Evolutionary conservation across 2,329 filamentous ascomycete species (phyloP), one percentile per base, ranked within the genome.

Genomic region (Aureobasidium subglaciale): DNA sequence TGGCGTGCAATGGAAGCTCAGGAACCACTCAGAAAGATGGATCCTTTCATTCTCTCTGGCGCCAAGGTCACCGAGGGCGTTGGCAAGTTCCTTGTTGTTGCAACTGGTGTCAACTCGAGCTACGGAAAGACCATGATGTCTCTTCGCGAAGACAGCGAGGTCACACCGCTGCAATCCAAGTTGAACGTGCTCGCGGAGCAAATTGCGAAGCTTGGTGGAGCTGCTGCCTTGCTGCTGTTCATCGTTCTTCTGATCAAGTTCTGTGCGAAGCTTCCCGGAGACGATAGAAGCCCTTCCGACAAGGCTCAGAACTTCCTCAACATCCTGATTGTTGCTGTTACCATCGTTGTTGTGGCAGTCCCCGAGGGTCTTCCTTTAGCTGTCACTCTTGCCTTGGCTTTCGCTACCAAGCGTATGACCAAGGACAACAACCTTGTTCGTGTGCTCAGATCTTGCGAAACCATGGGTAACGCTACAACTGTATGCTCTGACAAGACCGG

Each of bases 31-130:
- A 77, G 78, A 73, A 90, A 90, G 64, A 73, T 86, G 59, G 88
- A 91, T 62, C 88, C 88, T 0, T 92, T 92, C 68, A 90, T 96
- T 63, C 88, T 95, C 62, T 96, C 90, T 27, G 91, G 88, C 42
- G 85, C 85, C 2, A 90, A 89, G 62, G 83, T 92, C 10, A 83
- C 83, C 0, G 86, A 90, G 63, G 88, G 88, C 55, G 78, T 89
- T 7, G 88, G 88, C 9, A 83, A 81, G 4, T 91, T 89, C 68
- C 68, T 92, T 55, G 87, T 90, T 55, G 89, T 86, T 1, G 81
- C 87, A 4, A 83, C 85, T 16, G 88, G 88, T 60, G 77, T 86
- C 32, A 80, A 91, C 68, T 88, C 87, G 0, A 86, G 81, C 29
- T 84, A 88, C 63, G 88, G 88, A 56, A 87, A 88, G 64, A 90